Base-by-base conservation (phyloP, 2,329 filamentous ascomycete species). In the Aspergillus sp. region DNA sequence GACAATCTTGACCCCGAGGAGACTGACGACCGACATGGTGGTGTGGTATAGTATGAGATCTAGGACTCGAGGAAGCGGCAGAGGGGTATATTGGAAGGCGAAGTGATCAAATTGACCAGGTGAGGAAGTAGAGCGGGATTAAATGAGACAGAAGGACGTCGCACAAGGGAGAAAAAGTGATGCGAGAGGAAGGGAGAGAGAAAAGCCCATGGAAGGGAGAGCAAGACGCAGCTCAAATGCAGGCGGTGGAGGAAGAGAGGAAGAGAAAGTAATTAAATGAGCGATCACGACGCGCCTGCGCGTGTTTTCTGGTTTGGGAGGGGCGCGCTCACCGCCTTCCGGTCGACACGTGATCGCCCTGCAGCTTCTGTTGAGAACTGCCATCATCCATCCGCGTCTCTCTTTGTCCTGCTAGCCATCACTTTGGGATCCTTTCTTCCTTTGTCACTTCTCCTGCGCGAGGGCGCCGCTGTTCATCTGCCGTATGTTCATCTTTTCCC, bases 1-100 rank as follows among this genome's bases (percentile, higher is more conserved):
- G 72, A 91, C 82, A 64, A 99, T 89, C 75, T 94, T 89, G 67
- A 99, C 94, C 69, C 93, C 93, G 62, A 99, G 84, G 54, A 99
- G 86, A 63, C 92, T 95, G 59, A 99, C 92, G 69, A 96, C 89
- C 70, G 94, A 96, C 94, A 96, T 96, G 61, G 70, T 82, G 77
- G 54, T 60, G 57, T 47, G 16, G 6, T 35, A 41, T 49, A 56
- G 32, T 19, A 50, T 43, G 33, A 53, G 47, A 47, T 53, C 44
- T 51, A 55, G 42, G 51, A 13, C 52, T 43, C 44, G 32, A 43
- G 38, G 50, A 49, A 42, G 52, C 55, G 43, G 50, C 8, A 32
- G 45, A 13, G 33, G 45, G 45, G 33, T 13, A 24, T 41, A 16
- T 38, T n/a, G 30, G 43, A 36, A 26, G 26, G 4, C 16, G 47